Evolutionary conservation across 805 yeast species (phyloP), one percentile per base, ranked within the genome.

Genomic region (Candida chauliodis): DNA sequence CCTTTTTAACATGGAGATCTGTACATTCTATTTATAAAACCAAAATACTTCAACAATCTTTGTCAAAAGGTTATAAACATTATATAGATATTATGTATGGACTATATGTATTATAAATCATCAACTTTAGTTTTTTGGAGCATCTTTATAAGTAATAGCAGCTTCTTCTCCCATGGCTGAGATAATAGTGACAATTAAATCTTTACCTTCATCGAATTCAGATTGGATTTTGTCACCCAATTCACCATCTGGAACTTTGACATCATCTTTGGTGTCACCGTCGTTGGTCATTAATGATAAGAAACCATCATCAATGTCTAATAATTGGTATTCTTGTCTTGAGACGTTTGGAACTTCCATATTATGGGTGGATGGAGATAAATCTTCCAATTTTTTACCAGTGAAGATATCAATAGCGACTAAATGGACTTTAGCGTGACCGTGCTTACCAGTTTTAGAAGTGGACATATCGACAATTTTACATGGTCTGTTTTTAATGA

Each of bases 381-480:
- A 85, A 77, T 93, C 99, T 83, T 93, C 99, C 73, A 90, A 83
- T 81, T 93, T 93, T 90, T 93, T 93, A 73, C 87, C 85, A 62
- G 99, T 93, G 91, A 93, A 93, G 72, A 93, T 91, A 73, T 93
- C 99, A 61, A 86, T 82, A 68, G 98, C 98, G 56, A 93, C 98
- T 76, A 93, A 81, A 76, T 93, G 98, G 73, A 93, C 99, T 83
- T 93, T 93, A 71, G 99, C 99, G 93, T 93, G 99, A 79, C 99
- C 99, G 85, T 93, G 99, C 97, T 93, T 93, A 78, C 99, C 99
- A 60, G 99, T 93, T 85, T 93, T 93, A 65, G 99, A 93, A 66
- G 99, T 93, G 50, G 99, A 93, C 99, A 93, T 93, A 73, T 93
- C 99, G 62, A 93, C 95, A 73, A 93, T 93, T 84, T 93, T 93